Evolutionary conservation across 1,284 basidiomycete genomes (phyloP).

Genomic region (Pseudozyma thailandica): DNA sequence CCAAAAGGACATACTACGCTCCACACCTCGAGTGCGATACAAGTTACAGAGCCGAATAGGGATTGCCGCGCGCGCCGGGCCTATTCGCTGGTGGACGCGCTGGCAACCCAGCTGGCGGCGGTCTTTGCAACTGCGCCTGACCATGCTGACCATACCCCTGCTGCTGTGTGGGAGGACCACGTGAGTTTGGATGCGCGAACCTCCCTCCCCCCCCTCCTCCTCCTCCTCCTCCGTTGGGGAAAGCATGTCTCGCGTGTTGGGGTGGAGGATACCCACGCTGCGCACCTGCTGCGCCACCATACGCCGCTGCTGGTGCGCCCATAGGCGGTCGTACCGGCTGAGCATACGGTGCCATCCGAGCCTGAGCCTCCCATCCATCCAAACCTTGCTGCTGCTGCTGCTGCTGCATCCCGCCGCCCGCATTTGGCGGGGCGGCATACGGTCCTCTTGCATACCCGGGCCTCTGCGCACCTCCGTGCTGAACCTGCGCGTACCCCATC

Average conservation of each 20-base stretch:
- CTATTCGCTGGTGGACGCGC: neutral
- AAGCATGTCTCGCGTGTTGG: neutral
- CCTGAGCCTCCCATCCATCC: neutral
- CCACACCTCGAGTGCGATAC: no score
- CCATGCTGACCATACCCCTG: no score
- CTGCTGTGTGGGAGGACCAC: neutral
- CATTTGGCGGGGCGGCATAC: no score
- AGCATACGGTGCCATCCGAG: neutral
- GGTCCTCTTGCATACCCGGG: neutral
- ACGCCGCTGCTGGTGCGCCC: neutral
- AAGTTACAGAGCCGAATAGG: neutral
- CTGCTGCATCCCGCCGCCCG: neutral
- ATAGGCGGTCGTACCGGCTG: neutral
- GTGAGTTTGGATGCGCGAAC: conserved; percentile 12
- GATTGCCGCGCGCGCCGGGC: neutral
- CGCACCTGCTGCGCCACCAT: neutral
- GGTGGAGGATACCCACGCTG: neutral
- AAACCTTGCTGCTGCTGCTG: neutral
- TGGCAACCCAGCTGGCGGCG: no score
- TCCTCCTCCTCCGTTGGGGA: neutral
- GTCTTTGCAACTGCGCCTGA: no score
- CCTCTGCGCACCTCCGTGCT: conserved; percentile 6
- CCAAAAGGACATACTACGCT: no score
- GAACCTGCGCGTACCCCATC: conserved; percentile 2
- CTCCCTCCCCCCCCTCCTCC: conserved; percentile 2